Base-by-base conservation (phyloP, 441 rosid genomes). In the Cnidoscolus chayamansa region DNA sequence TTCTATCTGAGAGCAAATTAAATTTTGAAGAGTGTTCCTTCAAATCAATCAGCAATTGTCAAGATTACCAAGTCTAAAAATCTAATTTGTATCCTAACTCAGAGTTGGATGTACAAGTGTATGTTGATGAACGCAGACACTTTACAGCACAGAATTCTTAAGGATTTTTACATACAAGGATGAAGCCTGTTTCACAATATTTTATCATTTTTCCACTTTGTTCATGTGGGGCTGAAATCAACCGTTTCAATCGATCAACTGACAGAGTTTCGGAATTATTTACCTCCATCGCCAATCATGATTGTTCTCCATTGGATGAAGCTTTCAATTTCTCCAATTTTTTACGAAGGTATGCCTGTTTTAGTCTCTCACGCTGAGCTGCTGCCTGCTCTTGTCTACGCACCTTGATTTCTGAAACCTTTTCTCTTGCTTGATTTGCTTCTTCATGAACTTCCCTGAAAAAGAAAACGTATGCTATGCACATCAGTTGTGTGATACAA, bases 361-460 rank as follows among this genome's bases (percentile, higher is more conserved):
- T 86, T 19, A 94, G 87, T 80, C 86, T 89, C 87, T 90, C 94
- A 16, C 92, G 88, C 31, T 91, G 90, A 70, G 86, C 86, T 48
- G 80, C 83, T 66, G 91, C 94, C 71, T 87, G 93, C 71, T 86
- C 93, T 77, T 87, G 97, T 76, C 98, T 82, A 51, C 79, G 88
- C 79, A 81, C 65, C 79, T 92, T 88, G 63, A 90, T 77, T 78
- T 86, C 97, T 1, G 88, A 86, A 10, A 73, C 89, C 80, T 83
- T 81, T 81, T 88, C 97, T 80, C 97, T 87, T 0, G 96, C 98
- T 74, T 88, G 84, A 81, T 84, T 90, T 56, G 75, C 99, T 88
- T 92, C 97, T 81, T 84, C 91, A 75, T 92, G 99, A 77, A 95
- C 93, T 81, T 92, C 96, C 80, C 97, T 91, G 86, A 37, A 68